Percentiles rank a stretch among this genome's conserved stretches.
These are phyloP conservation scores for Diaporthe sp. DNA, from an alignment of 2,329 filamentous ascomycete genomes.

Conservation along the genomic window DNA sequence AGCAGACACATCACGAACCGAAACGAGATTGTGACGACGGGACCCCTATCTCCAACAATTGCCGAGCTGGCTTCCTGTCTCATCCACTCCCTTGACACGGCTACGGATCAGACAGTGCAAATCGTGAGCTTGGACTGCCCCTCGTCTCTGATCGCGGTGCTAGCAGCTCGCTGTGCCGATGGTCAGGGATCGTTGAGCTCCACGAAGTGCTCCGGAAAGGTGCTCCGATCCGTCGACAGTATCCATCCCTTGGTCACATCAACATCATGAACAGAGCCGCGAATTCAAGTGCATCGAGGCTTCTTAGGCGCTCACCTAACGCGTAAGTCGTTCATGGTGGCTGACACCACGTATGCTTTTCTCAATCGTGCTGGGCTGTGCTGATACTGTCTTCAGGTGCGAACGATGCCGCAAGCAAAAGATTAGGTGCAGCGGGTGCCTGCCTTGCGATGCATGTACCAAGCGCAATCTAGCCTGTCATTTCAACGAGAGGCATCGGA, in stretches of 20 bases:
- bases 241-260: neutral
- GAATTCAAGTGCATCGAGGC: conserved; percentile 9
- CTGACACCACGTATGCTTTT: too few species aligned
- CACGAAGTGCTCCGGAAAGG: neutral
- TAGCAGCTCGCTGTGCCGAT: neutral
- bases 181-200: neutral
- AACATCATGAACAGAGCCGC: conserved; percentile 6
- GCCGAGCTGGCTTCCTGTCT: neutral
- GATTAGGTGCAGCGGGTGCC: conserved; percentile 59
- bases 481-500: conserved; percentile 62
- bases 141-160: neutral
- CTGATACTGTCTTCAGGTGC: conserved; percentile 52
- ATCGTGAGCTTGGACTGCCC: neutral
- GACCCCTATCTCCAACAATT: neutral
- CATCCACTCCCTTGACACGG: neutral
- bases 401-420: conserved; percentile 60
- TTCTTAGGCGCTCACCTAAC: conserved; percentile 6
- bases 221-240: neutral
- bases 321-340: neutral
- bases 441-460: conserved; percentile 59
- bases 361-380: neutral
- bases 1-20: conserved; percentile 17
- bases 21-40: conserved; percentile 2
- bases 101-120: conserved; percentile 17
- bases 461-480: conserved; percentile 57